Conservation (phyloP, 768 basidiomycete species). For the Neoboletus subvelutipes region DNA sequence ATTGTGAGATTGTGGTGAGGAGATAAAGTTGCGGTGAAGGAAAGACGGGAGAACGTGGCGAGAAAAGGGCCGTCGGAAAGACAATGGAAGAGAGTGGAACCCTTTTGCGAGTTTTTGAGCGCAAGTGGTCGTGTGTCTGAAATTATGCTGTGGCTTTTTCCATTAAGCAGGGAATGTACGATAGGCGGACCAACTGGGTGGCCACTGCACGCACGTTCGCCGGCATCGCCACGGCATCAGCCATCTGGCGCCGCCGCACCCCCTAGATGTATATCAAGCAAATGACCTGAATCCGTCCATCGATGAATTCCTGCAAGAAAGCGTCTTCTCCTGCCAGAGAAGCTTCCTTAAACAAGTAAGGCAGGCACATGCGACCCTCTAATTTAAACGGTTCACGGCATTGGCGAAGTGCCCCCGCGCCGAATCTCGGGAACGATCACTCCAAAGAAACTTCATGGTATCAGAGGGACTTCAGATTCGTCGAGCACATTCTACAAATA, state of each 20-base stretch:
- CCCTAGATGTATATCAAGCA: slow-evolving; percentile 29
- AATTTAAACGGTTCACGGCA: slow-evolving; percentile 33
- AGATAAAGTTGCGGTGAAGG: slow-evolving; percentile 5
- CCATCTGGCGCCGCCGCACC: slow-evolving; percentile 8
- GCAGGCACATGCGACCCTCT: slow-evolving; percentile 16
- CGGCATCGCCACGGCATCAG: slow-evolving; percentile 28
- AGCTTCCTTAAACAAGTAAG: slow-evolving; percentile 10
- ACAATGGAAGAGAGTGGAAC: slow-evolving; percentile 14
- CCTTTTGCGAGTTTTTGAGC: slow-evolving; percentile 25
- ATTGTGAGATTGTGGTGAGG: not conserved
- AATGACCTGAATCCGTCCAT: slow-evolving; percentile 23
- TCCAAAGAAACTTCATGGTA: not conserved
- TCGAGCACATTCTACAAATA: slow-evolving; percentile 10
- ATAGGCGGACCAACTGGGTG: slow-evolving; percentile 26
- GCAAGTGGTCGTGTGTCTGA: slow-evolving; percentile 39
- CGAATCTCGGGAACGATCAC: slow-evolving; percentile 12
- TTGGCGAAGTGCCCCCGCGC: slow-evolving; percentile 5
- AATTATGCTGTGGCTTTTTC: slow-evolving; percentile 29
- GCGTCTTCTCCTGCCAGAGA: not conserved
- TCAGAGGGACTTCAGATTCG: not conserved
- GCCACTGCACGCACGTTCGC: slow-evolving; percentile 39
- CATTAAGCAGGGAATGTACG: slow-evolving; percentile 22
- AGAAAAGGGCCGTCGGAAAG: slow-evolving; percentile 6
- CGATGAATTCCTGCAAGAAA: slow-evolving; percentile 9
- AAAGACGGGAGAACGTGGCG: slow-evolving; percentile 5